phyloP scores from a whole-genome alignment of 768 basidiomycete genomes.

The Tephrocybe sp. region DNA sequence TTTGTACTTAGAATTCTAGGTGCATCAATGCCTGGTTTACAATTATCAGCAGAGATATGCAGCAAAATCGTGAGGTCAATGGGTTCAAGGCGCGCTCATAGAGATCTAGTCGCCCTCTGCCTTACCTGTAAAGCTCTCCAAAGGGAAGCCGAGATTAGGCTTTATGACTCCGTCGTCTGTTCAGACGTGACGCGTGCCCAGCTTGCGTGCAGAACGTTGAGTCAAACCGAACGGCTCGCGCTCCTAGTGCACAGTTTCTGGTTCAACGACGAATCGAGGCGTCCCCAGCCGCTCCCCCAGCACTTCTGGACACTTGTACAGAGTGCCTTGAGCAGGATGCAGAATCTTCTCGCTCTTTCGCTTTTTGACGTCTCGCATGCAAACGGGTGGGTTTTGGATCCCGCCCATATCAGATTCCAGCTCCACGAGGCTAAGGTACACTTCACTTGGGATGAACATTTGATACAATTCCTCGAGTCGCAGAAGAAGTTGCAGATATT shows the following conservation, averaged over 20 bases:
- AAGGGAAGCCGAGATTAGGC: conserved; percentile 42
- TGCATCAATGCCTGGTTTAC: conserved; percentile 18
- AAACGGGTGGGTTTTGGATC: conserved; percentile 48
- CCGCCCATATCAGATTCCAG: conserved; percentile 39
- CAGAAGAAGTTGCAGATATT: conserved; percentile 44
- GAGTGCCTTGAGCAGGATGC: conserved; percentile 41
- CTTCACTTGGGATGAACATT: conserved; percentile 46
- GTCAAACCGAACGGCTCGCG: conserved; percentile 33
- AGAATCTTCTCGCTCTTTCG: conserved; percentile 42
- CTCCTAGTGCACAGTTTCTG: conserved; percentile 43
- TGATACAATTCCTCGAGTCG: conserved; percentile 47
- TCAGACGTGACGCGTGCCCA: conserved; percentile 33
- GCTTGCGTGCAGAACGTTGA: conserved; percentile 39
- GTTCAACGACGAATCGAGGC: conserved; percentile 35
- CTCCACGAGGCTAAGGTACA: conserved; percentile 49
- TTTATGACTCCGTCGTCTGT: conserved; percentile 45
- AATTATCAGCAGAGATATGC: conserved; percentile 44
- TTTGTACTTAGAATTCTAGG: background rate
- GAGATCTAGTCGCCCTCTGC: conserved; percentile 44
- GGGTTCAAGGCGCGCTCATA: conserved; percentile 14
- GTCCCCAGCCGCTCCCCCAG: conserved; percentile 23
- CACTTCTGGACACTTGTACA: conserved; percentile 47
- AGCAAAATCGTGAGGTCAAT: conserved; percentile 37
- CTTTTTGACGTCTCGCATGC: conserved; percentile 38
- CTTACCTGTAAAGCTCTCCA: conserved; percentile 47